phyloP scores from a whole-genome alignment of 1,284 basidiomycete species.

The Cryptococcus amylolentus region DNA sequence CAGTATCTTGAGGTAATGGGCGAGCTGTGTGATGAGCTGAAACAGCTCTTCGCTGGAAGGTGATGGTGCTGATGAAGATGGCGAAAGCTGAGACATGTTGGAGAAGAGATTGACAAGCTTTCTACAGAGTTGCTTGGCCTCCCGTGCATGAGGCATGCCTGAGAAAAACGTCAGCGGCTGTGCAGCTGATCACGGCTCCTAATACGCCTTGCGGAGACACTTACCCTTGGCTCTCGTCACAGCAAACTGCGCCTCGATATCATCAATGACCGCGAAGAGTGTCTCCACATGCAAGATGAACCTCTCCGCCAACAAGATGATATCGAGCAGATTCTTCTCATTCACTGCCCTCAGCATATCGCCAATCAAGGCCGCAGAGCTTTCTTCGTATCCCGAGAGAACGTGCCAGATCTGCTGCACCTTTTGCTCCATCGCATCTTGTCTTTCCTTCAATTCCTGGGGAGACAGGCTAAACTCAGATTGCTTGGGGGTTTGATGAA shows the following conservation, averaged over 20 bases:
- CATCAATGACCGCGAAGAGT: slow-evolving; percentile 94
- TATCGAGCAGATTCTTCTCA: slow-evolving; percentile 91
- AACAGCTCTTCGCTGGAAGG: slow-evolving; percentile 92
- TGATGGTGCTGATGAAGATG: slow-evolving; percentile 25
- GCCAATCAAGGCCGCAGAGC: slow-evolving; percentile 97
- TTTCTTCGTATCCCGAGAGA: slow-evolving; percentile 96
- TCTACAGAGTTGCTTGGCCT: slow-evolving; percentile 96
- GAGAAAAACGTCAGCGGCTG: background rate
- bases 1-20: slow-evolving; percentile 98
- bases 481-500: slow-evolving; percentile 2
- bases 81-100: slow-evolving; percentile 63
- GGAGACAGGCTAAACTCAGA: slow-evolving; percentile 63
- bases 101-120: slow-evolving; percentile 99
- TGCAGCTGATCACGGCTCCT: background rate
- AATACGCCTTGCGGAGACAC: slow-evolving; percentile 18
- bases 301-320: slow-evolving; percentile 95
- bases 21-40: slow-evolving; percentile 95
- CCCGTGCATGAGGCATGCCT: slow-evolving; percentile 97
- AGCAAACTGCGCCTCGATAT: slow-evolving; percentile 87
- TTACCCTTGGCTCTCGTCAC: slow-evolving; percentile 76
- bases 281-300: slow-evolving; percentile 99
- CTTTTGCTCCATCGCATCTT: slow-evolving; percentile 92
- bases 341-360: slow-evolving; percentile 98
- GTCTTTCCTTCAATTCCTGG: slow-evolving; percentile 80
- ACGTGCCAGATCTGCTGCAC: slow-evolving; percentile 99